Evolutionary conservation across 345 rosid genomes (phyloP), one percentile per base, ranked within the genome.

Genomic region (Microthlaspi erraticum): DNA sequence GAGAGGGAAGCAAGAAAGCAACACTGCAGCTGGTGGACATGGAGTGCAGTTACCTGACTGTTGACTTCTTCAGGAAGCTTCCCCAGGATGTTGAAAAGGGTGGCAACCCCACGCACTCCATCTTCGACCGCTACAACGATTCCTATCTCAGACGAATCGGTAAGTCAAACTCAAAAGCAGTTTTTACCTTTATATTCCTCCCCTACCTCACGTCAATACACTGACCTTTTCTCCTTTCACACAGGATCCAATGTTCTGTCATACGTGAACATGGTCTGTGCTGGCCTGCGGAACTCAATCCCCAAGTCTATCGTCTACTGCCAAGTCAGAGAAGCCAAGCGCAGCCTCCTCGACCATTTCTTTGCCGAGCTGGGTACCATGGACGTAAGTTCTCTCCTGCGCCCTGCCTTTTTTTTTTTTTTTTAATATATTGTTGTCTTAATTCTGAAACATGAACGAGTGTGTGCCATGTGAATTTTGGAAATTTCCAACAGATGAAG

Each of bases 81-180:
- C 99, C 99, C 48, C 98, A 90, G 79, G 99, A 95, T 83, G 86
- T 81, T 17, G 99, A 95, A 71, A 95, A 88, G 86, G 99, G 99
- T 45, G 98, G 98, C 75, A 92, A 92, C 81, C 96, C 98, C 12
- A 87, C 98, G 4, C 97, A 88, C 59, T 95, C 99, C 19, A 86
- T 95, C 67, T 95, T 92, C 36, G 99, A 95, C 74, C 83, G 99
- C 78, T 95, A 95, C 79, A 92, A 90, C 8, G 99, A 95, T 36
- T 37, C 87, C 0, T 90, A 95, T 79, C 98, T 95, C 44, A 83
- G 99, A 79, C 83, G 98, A 74, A 90, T 95, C 20, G 99, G 99
- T 92, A 77, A 80, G 88, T 81, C 4, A 31, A 46, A 48, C 4
- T 1, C 29, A 26, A 26, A 26, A 26, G 29, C 29, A 26, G 29